A percentile compares a stretch with the other conserved stretches of the same genome.
Evolutionary conservation across 2,329 filamentous ascomycete species (phyloP).

Genomic region (Sclerotinia borealis): DNA sequence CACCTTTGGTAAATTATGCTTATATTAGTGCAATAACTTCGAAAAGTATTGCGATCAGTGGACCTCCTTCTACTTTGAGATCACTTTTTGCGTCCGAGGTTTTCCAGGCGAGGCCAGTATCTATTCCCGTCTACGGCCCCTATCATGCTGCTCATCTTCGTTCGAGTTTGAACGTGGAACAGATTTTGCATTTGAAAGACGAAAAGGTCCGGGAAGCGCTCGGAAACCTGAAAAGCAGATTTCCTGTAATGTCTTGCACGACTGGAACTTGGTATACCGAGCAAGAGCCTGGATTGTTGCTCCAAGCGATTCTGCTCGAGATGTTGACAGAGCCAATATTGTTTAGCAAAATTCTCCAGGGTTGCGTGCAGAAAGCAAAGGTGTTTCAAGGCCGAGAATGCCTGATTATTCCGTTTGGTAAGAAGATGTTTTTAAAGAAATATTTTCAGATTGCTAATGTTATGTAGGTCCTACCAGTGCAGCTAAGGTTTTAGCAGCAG

Average conservation of each 20-base stretch:
- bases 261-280: slow-evolving; percentile 18
- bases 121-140: slow-evolving; percentile 24
- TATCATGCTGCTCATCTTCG: slow-evolving; percentile 32
- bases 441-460: slow-evolving; percentile 27
- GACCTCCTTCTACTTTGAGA: slow-evolving; percentile 7
- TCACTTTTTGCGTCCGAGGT: slow-evolving; percentile 8
- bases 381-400: slow-evolving; percentile 37
- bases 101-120: slow-evolving; percentile 9
- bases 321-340: slow-evolving; percentile 45
- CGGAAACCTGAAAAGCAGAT: slow-evolving; percentile 39
- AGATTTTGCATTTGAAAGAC: slow-evolving; percentile 21
- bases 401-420: slow-evolving; percentile 44
- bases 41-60: slow-evolving; percentile 12
- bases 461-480: slow-evolving; percentile 45
- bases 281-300: slow-evolving; percentile 16
- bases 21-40: slow-evolving; percentile 10
- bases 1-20: slow-evolving; percentile 41
- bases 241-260: slow-evolving; percentile 46
- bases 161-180: slow-evolving; percentile 21
- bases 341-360: slow-evolving; percentile 44
- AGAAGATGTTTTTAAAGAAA: neutral
- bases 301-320: slow-evolving; percentile 35
- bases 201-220: slow-evolving; percentile 38
- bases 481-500: slow-evolving; percentile 27
- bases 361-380: slow-evolving; percentile 40